Conservation (phyloP, 2,329 filamentous ascomycete genomes). For the Beauveria sp. region DNA sequence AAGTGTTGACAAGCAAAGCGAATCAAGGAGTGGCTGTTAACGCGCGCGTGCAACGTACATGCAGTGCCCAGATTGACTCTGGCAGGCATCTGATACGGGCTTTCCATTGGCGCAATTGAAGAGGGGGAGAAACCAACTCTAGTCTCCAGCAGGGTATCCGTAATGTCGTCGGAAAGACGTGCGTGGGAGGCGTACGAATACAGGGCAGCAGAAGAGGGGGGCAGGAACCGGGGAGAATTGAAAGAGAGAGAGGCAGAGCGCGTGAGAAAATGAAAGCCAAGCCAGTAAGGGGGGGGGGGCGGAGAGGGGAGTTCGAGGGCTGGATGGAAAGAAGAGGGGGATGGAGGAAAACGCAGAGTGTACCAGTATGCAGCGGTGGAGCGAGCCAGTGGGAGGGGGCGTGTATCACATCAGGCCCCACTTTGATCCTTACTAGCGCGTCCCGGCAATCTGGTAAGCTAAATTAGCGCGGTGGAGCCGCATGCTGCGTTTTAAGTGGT, state of each 20-base stretch:
- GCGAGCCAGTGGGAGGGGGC: neutral
- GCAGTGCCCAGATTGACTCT: neutral
- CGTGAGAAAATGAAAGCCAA: no score
- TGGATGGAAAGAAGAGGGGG: neutral
- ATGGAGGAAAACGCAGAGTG: neutral
- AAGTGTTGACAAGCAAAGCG: neutral
- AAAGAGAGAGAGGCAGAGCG: neutral
- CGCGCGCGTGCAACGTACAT: slow-evolving; percentile 4
- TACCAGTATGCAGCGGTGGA: neutral
- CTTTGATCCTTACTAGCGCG: slow-evolving; percentile 22
- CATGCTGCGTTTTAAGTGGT: slow-evolving; percentile 21
- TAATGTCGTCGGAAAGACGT: neutral
- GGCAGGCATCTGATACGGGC: neutral
- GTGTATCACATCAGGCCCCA: neutral
- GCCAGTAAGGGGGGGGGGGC: no score
- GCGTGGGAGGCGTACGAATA: no score
- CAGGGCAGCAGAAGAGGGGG: neutral
- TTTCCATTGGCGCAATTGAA: neutral
- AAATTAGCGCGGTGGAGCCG: slow-evolving; percentile 18
- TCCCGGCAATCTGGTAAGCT: slow-evolving; percentile 30
- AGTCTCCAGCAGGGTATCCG: neutral
- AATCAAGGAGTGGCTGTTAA: neutral
- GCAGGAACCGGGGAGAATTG: neutral
- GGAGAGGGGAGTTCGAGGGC: neutral
- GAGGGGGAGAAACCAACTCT: neutral